These are phyloP conservation scores for Fonsecaea multimorphosa DNA, from an alignment of 2,329 filamentous ascomycete species.

Conservation along the genomic window DNA sequence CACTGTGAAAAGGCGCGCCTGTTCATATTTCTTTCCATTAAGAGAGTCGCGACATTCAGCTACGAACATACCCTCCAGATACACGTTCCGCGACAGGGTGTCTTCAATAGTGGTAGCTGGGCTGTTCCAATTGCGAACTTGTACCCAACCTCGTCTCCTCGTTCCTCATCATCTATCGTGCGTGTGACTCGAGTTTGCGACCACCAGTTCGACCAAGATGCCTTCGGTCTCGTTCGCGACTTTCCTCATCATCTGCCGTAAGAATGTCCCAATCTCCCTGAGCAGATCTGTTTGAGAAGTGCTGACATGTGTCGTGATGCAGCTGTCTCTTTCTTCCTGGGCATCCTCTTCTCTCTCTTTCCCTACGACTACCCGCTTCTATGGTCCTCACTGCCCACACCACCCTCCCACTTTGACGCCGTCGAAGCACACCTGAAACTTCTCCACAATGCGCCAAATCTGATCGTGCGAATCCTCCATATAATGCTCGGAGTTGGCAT, in stretches of 20 bases:
- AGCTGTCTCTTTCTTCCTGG: slow-evolving; percentile 97
- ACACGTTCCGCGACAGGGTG: neutral
- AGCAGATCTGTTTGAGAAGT: slow-evolving; percentile 16
- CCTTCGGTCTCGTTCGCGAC: slow-evolving; percentile 73
- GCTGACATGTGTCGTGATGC: slow-evolving; percentile 24
- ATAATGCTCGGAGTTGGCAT: slow-evolving; percentile 90
- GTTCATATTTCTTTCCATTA: neutral
- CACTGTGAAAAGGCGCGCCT: neutral
- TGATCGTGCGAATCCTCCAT: slow-evolving; percentile 92
- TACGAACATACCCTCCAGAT: neutral
- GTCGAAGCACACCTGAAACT: slow-evolving; percentile 90
- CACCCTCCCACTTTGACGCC: slow-evolving; percentile 74
- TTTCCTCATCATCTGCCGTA: slow-evolving; percentile 72
- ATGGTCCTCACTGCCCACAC: slow-evolving; percentile 52
- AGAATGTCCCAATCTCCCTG: slow-evolving; percentile 14
- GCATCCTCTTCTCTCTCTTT: slow-evolving; percentile 94
- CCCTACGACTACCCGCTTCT: slow-evolving; percentile 73
- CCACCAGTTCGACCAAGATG: slow-evolving; percentile 31
- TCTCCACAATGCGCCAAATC: slow-evolving; percentile 85
- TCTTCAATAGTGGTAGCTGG: neutral
- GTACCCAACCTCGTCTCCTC: neutral
- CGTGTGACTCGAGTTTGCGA: neutral
- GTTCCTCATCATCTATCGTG: neutral
- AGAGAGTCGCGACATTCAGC: neutral
- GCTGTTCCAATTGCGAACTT: neutral